Percentiles rank a stretch among this genome's conserved stretches.
These are phyloP conservation scores for Citrullus colocynthis DNA, from an alignment of 306 rosid species.

Conservation along the genomic window DNA sequence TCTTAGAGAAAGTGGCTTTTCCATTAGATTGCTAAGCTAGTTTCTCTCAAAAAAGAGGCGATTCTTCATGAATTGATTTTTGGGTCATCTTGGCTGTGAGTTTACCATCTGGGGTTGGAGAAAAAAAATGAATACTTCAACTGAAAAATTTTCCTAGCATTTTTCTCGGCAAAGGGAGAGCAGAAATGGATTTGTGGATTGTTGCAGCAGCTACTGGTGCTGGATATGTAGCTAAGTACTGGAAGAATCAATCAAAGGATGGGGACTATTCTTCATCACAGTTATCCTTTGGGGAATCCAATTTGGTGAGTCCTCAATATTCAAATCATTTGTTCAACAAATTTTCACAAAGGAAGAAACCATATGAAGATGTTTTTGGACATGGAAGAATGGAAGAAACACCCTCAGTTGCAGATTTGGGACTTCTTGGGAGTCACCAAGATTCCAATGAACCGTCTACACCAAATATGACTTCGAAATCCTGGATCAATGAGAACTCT, in stretches of 20 bases:
- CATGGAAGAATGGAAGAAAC: background rate
- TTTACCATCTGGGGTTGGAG: background rate
- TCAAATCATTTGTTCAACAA: background rate
- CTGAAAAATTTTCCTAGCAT: background rate
- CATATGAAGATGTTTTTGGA: background rate
- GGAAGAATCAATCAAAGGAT: conserved; percentile 19
- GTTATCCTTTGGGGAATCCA: background rate
- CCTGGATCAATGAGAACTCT: background rate
- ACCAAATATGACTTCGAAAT: background rate
- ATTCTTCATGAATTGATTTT: background rate
- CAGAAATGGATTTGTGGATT: conserved; percentile 71
- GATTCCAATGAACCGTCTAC: background rate
- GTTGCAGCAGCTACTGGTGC: conserved; percentile 73
- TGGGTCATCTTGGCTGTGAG: background rate
- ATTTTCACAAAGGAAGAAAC: background rate
- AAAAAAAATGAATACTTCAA: background rate
- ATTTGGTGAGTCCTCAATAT: background rate
- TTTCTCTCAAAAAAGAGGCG: background rate
- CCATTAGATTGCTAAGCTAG: background rate
- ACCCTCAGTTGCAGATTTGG: background rate
- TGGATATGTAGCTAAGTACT: conserved; percentile 60
- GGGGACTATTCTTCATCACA: background rate
- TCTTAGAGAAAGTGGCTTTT: background rate
- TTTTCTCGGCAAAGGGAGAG: conserved; percentile 9
- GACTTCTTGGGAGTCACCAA: background rate